Evolutionary conservation across 1,284 basidiomycete genomes (phyloP), one percentile per base, ranked within the genome.

Genomic region (Ustilago crameri): DNA sequence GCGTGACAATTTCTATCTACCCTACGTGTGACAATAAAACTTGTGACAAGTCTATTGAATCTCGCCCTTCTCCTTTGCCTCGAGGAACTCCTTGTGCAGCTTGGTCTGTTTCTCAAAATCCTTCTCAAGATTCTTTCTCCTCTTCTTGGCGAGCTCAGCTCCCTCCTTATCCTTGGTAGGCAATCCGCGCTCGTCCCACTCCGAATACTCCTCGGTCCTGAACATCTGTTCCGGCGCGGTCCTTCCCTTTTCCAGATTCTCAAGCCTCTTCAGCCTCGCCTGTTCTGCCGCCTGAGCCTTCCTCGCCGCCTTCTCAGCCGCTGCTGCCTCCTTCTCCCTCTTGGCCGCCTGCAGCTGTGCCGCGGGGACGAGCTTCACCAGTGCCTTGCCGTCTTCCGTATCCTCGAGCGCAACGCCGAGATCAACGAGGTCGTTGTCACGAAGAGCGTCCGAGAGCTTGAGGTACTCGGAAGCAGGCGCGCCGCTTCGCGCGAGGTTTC

Each of bases 351-450:
- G 89, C 34, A 99, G 87, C 64, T 93, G 89, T 7, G 89, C 89
- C 0, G 95, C 90, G 53, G 93, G 87, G 17, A 96, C 91, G 43
- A 98, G 87, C 85, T 98, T 98, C 74, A 98, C 91, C 42, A 98
- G 88, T 15, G 74, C 73, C 84, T 75, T 74, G 90, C 94, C 93
- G 85, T 94, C 93, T 35, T 79, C 80, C 86, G 94, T 93, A 84
- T 99, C 96, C 81, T 98, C 96, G 41, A 99, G 86, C 10, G 94
- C 93, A 5, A 99, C 92, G 15, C 96, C 96, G 52, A 98, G 87
- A 23, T 94, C 91, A 44, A 95, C 90, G 38, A 98, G 86, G 80
- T 97, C 95, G 38, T 88, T 86, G 83, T 98, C 96, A 24, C 96
- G 89, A 64, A 99, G 87, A 62, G 89, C 89, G 85, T 99, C 96